Evolutionary conservation across 1,284 basidiomycete species (phyloP), one percentile per base, ranked within the genome.

Genomic region (Ceratobasidium papillatum): DNA sequence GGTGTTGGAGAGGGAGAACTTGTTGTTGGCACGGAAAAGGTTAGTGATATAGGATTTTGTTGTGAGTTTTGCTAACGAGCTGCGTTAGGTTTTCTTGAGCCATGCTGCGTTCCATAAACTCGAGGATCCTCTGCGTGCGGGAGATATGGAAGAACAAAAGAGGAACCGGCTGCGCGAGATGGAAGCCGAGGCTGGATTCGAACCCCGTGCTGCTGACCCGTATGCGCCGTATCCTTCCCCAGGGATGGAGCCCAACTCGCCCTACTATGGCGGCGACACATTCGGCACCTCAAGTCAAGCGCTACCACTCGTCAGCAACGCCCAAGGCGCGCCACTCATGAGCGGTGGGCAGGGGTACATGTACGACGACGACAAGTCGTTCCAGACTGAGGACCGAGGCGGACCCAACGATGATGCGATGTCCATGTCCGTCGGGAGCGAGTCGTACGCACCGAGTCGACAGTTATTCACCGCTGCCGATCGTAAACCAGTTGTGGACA

Each of bases 391-490:
- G 22, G 90, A 94, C 75, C 92, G 88, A 75, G 93, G 95, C 78
- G 88, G 86, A 2, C 88, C 88, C 2, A 94, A 91, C 79, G 94
- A 94, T 74, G 94, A 95, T 62, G 87, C 90, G 0, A 85, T 86
- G 63, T 95, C 93, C 0, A 72, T 72, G 69, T 91, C 93, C 78
- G 89, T 93, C 54, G 94, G 93, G 5, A 94, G 93, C 1, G 95
- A 96, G 79, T 92, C 91, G 0, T 99, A 98, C 79, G 95, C 95
- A 0, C 96, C 95, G 0, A 96, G 94, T 0, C 86, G 94, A 25
- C 97, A 98, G 79, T 97, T 98, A 94, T 98, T 98, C 86, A 90
- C 91, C 76, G 90, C 89, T 76, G 85, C 90, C 7, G 91, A 93
- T 78, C 91, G 90, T 80, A 88, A 89, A 78, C 90, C 87, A n/a